phyloP scores from a whole-genome alignment of 768 basidiomycete species.

The Panus rudis region DNA sequence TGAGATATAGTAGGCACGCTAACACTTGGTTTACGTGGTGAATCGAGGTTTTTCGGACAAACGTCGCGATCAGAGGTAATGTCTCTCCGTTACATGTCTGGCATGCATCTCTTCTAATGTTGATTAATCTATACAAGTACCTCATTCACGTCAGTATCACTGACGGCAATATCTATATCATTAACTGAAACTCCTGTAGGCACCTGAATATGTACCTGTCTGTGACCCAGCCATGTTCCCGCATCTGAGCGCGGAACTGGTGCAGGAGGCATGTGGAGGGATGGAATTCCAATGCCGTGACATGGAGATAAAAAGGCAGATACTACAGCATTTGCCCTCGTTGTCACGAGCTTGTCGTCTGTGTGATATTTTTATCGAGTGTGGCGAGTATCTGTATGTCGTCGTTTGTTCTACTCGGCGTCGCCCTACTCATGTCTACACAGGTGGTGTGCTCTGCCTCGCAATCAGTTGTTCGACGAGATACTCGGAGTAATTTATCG shows the following conservation, averaged over 20 bases:
- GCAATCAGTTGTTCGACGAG: conserved; percentile 49
- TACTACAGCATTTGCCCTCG: conserved; percentile 45
- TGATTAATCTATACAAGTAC: conserved; percentile 31
- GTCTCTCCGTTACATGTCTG: background rate
- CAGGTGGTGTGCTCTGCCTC: conserved; percentile 50
- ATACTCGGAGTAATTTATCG: conserved; percentile 49
- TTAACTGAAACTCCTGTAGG: conserved; percentile 13
- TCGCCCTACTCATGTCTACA: background rate
- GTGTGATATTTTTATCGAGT: conserved; percentile 59
- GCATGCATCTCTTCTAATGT: background rate
- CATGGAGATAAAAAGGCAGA: conserved; percentile 32
- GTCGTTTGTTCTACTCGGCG: background rate
- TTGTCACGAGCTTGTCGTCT: conserved; percentile 52
- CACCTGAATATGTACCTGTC: conserved; percentile 14
- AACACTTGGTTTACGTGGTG: conserved; percentile 46
- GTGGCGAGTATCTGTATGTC: conserved; percentile 51
- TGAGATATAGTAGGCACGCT: conserved; percentile 39
- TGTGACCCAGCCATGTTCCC: conserved; percentile 18
- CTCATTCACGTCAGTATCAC: conserved; percentile 41
- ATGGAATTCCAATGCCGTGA: conserved; percentile 18
- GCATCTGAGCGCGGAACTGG: conserved; percentile 34
- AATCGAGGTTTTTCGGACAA: conserved; percentile 51
- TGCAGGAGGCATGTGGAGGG: conserved; percentile 29
- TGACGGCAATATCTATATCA: background rate
- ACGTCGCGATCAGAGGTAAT: conserved; percentile 64